Evolutionary conservation across 2,329 filamentous ascomycete species (phyloP).

Genomic region (Sporothrix euskadiensis): DNA sequence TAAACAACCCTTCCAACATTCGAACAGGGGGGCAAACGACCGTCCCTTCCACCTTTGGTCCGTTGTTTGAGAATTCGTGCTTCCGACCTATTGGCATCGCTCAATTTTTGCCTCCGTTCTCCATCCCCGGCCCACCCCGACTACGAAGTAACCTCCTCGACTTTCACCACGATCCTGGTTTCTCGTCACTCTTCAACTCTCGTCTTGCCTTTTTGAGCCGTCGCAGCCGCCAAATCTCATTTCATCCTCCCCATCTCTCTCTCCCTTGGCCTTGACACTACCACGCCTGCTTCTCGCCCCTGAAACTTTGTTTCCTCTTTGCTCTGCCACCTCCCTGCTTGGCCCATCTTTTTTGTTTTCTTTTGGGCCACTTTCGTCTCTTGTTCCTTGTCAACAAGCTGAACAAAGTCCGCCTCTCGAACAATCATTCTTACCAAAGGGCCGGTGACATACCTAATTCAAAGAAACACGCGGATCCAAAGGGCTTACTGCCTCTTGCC

Average conservation of each 20-base stretch:
- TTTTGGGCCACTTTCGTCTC: background rate
- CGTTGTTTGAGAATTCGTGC: slow-evolving; percentile 23
- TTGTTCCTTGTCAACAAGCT: background rate
- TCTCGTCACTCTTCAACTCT: background rate
- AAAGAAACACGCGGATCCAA: background rate
- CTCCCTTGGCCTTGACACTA: background rate
- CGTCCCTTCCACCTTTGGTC: slow-evolving; percentile 7
- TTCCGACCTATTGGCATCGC: slow-evolving; percentile 1
- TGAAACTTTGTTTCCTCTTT: slow-evolving; percentile 2
- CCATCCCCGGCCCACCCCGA: background rate
- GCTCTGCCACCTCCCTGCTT: background rate
- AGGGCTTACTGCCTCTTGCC: background rate
- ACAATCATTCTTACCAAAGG: background rate
- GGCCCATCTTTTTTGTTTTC: background rate
- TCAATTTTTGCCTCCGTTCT: background rate
- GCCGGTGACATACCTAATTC: slow-evolving; percentile 4
- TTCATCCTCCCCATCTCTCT: background rate
- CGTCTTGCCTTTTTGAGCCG: background rate
- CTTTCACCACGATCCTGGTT: slow-evolving; percentile 6
- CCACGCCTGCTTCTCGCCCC: background rate
- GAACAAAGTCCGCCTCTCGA: background rate
- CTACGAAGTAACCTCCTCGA: background rate
- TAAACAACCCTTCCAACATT: background rate
- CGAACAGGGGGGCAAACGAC: slow-evolving; percentile 16
- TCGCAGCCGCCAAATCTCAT: slow-evolving; percentile 10